Conservation (phyloP, 2,329 filamentous ascomycete species). For the Lecanicillium sp. region DNA sequence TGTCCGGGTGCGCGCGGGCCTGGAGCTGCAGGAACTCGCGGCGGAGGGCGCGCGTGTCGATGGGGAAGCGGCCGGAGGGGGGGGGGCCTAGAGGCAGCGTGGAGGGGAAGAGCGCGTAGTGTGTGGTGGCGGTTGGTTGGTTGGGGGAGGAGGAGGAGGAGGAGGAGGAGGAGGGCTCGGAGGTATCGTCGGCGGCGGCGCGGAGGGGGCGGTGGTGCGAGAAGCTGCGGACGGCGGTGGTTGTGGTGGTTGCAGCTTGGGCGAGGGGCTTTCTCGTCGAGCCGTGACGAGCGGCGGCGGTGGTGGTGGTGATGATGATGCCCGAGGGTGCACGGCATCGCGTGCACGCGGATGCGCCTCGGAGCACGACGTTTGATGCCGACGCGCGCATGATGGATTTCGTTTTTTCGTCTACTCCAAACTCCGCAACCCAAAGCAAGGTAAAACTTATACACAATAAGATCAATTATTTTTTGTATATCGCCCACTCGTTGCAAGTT, state of each 20-base stretch:
- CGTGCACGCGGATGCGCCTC: too few species aligned
- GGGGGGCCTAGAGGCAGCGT: constrained; percentile 75
- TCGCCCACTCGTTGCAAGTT: too few species aligned
- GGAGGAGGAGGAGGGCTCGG: constrained; percentile 12
- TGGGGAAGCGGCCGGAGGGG: constrained; percentile 66
- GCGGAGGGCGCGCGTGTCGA: constrained; percentile 65
- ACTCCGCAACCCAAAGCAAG: too few species aligned
- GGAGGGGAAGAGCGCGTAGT: constrained; percentile 84
- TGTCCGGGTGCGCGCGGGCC: constrained; percentile 67
- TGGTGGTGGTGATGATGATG: neutral
- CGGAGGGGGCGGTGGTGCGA: constrained; percentile 15
- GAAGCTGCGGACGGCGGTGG: neutral
- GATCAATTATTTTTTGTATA: too few species aligned
- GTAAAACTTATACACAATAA: too few species aligned
- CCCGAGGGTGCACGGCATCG: too few species aligned
- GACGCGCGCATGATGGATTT: too few species aligned
- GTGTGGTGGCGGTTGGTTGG: constrained; percentile 37
- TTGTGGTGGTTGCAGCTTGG: neutral
- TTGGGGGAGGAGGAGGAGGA: constrained; percentile 7
- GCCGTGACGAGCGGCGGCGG: too few species aligned
- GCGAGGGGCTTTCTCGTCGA: too few species aligned
- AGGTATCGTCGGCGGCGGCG: constrained; percentile 13
- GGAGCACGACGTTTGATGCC: too few species aligned
- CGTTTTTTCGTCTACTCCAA: too few species aligned
- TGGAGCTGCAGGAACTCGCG: constrained; percentile 85